Evolutionary conservation across 148 eudicot genomes (phyloP).

Genomic region (Bassia scoparia): DNA sequence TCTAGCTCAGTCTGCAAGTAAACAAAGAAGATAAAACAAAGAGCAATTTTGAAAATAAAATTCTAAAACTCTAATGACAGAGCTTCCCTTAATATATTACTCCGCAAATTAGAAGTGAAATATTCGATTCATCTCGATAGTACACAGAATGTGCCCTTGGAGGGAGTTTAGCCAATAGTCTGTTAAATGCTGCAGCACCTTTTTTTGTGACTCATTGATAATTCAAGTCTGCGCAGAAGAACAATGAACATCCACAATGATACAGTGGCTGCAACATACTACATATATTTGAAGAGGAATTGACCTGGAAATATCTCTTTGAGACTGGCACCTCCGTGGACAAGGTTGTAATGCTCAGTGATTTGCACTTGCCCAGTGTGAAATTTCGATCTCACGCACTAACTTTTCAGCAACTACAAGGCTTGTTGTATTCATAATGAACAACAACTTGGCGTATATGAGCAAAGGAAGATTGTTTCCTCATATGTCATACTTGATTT

Average conservation of each 20-base stretch:
- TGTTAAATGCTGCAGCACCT: slow-evolving; percentile 70
- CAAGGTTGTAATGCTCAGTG: slow-evolving; percentile 83
- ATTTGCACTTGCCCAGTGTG: slow-evolving; percentile 98
- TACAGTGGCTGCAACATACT: neutral
- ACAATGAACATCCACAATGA: slow-evolving; percentile 2
- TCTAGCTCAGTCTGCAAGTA: slow-evolving; percentile 74
- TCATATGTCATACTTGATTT: slow-evolving; percentile 95
- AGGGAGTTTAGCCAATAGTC: slow-evolving; percentile 68
- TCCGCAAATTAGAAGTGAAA: slow-evolving; percentile 75
- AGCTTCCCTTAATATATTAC: slow-evolving; percentile 56
- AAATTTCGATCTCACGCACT: slow-evolving; percentile 91
- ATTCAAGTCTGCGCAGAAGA: slow-evolving; percentile 58
- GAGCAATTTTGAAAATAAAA: slow-evolving; percentile 12
- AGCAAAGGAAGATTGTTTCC: slow-evolving; percentile 60
- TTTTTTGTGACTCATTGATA: slow-evolving; percentile 62
- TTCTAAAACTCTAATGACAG: neutral
- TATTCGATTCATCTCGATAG: slow-evolving; percentile 98
- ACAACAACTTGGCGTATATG: slow-evolving; percentile 56
- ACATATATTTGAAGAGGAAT: slow-evolving; percentile 3
- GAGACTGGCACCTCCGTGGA: slow-evolving; percentile 82
- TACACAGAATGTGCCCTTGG: slow-evolving; percentile 89
- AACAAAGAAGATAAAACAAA: slow-evolving; percentile 20
- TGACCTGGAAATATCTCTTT: slow-evolving; percentile 86
- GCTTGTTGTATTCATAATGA: slow-evolving; percentile 72
- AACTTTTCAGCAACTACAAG: slow-evolving; percentile 87